These are phyloP conservation scores for Ambrosiella beaveri DNA, from an alignment of 2,329 filamentous ascomycete genomes.

Conservation along the genomic window DNA sequence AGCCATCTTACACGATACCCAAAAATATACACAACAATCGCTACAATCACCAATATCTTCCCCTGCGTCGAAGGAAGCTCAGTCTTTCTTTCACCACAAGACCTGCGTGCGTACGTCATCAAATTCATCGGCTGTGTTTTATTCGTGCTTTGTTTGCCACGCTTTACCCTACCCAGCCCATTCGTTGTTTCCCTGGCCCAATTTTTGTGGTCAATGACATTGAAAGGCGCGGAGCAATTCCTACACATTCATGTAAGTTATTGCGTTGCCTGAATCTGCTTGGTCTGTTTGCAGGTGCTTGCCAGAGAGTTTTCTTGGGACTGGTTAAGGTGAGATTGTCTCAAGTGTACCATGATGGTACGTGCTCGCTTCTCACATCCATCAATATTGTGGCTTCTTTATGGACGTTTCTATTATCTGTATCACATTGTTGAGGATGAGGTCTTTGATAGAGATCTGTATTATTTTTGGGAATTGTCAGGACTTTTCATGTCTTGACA, in stretches of 20 bases:
- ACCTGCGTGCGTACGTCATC: too few species aligned
- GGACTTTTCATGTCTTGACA: not conserved
- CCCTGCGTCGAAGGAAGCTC: too few species aligned
- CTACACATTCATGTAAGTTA: not conserved
- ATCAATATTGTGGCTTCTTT: not conserved
- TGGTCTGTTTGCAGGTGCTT: not conserved
- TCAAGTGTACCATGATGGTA: not conserved
- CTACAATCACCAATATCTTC: not conserved
- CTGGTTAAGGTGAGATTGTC: not conserved
- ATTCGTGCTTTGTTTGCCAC: too few species aligned
- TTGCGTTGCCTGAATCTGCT: not conserved
- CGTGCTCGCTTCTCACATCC: not conserved
- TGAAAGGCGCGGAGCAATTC: not conserved
- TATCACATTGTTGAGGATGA: not conserved
- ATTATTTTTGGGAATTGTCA: not conserved
- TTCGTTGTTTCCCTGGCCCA: not conserved
- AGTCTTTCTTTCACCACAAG: too few species aligned
- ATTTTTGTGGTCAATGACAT: not conserved
- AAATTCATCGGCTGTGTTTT: too few species aligned
- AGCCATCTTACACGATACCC: too few species aligned
- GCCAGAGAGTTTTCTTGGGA: not conserved
- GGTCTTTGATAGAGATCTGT: not conserved
- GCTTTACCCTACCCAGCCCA: too few species aligned
- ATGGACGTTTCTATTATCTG: not conserved
- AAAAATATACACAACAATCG: too few species aligned